Base-by-base conservation (phyloP, 2,329 filamentous ascomycete genomes). In the Cordyceps pruinosa region DNA sequence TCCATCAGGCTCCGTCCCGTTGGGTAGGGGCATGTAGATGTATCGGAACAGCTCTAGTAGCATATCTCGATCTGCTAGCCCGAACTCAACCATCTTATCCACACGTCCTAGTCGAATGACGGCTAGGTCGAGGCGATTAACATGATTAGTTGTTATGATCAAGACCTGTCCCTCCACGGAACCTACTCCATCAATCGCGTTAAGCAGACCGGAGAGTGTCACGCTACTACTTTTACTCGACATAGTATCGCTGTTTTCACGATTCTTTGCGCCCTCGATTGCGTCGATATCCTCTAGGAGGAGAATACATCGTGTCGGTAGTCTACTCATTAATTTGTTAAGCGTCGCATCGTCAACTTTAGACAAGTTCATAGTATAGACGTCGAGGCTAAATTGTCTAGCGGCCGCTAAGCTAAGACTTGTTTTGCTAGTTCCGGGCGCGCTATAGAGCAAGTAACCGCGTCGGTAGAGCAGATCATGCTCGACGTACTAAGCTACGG, bases 131-230 rank as follows among this genome's bases (percentile, higher is more conserved):
- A 89, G 77, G 52, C 81, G 78, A 50, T 88, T 83, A 0, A 80
- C 78, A 50, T 80, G 77, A 63, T 89, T 90, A 28, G 85, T 58
- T 0, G 86, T 90, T 85, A 90, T 89, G 66, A 90, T 81, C 19
- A 90, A 77, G 26, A 89, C 84, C 17, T 85, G 78, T 2, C 86
- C 87, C 71, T 90, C 86, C 53, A 83, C 81, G 0, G 83, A 84
- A 0, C 84, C 85, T 0, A 88, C 84, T 2, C 87, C 87, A 61
- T 90, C 86, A 10, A 90, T 79, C 9, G 85, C 82, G 59, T 89
- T 90, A 26, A 90, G 73, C 0, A 90, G 71, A 0, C 83, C 85
- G 0, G 85, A 87, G 1, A 90, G 73, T 0, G 83, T 85, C 28
- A 55, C 30, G 19, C 21, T 47, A 19, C 30, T 49, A 17, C 13